Conservation (phyloP, 129 eudicot genomes). For the Flaveria robusta region DNA sequence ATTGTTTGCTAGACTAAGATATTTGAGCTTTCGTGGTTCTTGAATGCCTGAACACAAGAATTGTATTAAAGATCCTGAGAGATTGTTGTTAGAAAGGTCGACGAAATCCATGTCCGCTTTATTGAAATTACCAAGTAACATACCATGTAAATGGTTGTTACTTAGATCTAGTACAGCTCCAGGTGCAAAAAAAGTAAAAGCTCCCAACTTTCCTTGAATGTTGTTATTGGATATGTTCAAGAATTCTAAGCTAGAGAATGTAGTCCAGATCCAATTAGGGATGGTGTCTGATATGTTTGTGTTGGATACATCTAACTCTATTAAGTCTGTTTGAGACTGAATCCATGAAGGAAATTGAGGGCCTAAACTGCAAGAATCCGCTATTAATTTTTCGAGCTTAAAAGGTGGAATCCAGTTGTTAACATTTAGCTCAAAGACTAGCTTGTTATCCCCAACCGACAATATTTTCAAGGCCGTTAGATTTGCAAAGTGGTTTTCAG, state of each 20-base stretch:
- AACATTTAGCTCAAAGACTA: neutral
- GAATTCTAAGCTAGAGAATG: neutral
- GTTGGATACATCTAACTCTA: conserved; percentile 1
- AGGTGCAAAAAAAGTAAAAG: conserved; percentile 7
- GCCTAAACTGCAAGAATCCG: neutral
- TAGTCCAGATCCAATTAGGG: conserved; percentile 12
- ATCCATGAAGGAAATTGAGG: conserved; percentile 17
- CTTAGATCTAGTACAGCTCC: conserved; percentile 21
- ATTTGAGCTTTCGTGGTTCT: neutral
- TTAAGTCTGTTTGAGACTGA: neutral
- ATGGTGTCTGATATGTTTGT: conserved; percentile 14
- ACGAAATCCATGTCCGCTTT: neutral
- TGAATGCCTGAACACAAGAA: conserved; percentile 1
- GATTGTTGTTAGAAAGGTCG: conserved; percentile 27
- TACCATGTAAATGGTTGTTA: conserved; percentile 8
- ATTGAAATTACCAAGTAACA: conserved; percentile 6
- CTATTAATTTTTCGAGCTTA: neutral
- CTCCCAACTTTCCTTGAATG: conserved; percentile 22
- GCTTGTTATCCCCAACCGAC: neutral
- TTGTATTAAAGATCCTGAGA: conserved; percentile 27
- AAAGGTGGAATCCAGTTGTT: neutral
- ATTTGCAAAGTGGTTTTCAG: neutral
- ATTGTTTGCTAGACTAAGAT: conserved; percentile 31
- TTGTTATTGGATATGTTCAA: conserved; percentile 20
- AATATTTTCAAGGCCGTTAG: neutral